Evolutionary conservation across 306 rosid genomes (phyloP), one percentile per base, ranked within the genome.

Genomic region (Casuarina equisetifolia): DNA sequence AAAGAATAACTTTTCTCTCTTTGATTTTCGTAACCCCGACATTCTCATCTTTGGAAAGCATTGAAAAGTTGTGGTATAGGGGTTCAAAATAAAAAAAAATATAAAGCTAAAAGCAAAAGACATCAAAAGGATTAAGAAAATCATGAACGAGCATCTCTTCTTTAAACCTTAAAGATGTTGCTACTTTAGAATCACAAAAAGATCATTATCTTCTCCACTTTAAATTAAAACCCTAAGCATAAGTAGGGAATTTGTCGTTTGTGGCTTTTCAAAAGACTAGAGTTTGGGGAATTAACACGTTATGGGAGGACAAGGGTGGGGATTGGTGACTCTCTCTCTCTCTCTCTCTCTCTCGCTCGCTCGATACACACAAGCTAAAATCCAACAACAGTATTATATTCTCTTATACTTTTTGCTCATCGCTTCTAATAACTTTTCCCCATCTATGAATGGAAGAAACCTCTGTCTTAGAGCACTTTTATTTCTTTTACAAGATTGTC

Each of bases 101-200:
- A 70, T 82, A 75, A 72, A 85, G 52, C 69, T 80, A 76, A 79
- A 73, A 64, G 72, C 17, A 7, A 52, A 75, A 74, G 74, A 62
- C 48, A 73, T 51, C 59, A 73, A 80, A 77, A 70, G 74, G 77
- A 84, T 89, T 85, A 84, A 78, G 85, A 80, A 85, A 85, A 83
- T 77, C 82, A 85, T 88, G 73, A 85, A 82, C 74, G 86, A 87
- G 93, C 93, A 91, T 91, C 92, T 87, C 79, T 66, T 83, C 92
- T 90, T 93, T 88, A 85, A 85, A 74, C 86, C 90, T 88, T 89
- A 88, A 91, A 90, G 97, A 84, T 85, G 91, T 86, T 86, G 54
- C 84, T 76, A 83, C 97, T 91, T 91, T 91, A 89, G 91, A 90
- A 94, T 94, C 97, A 78, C 89, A 80, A 86, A 91, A 94, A 89